Conservation (phyloP, 2,329 filamentous ascomycete genomes). For the Fusarium irregulare region DNA sequence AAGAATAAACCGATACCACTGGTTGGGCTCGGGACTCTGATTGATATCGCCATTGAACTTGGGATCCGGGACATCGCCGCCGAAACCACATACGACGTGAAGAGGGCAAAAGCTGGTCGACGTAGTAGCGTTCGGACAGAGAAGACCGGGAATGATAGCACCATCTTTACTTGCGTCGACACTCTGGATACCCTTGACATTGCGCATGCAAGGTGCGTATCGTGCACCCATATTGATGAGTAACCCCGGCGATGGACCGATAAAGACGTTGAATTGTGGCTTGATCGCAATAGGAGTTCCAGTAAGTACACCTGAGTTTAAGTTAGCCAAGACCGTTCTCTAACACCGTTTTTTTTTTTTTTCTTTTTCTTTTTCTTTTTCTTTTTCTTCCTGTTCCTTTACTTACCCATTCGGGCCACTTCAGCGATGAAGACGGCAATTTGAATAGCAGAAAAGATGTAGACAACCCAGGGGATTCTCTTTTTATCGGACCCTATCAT, state of each 20-base stretch:
- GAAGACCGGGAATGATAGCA: constrained; percentile 64
- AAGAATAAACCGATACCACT: constrained; percentile 96
- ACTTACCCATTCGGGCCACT: constrained; percentile 83
- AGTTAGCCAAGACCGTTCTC: constrained; percentile 18
- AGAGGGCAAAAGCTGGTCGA: constrained; percentile 74
- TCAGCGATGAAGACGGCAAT: constrained; percentile 89
- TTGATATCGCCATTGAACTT: constrained; percentile 62
- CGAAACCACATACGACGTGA: constrained; percentile 85
- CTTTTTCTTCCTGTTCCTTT: background rate
- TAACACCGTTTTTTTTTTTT: background rate
- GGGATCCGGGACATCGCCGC: constrained; percentile 73
- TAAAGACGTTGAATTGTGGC: constrained; percentile 95
- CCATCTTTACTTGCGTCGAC: constrained; percentile 43
- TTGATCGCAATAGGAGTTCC: constrained; percentile 82
- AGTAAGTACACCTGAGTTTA: constrained; percentile 74
- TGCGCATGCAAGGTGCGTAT: constrained; percentile 95
- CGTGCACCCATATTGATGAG: constrained; percentile 97
- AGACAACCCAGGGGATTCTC: constrained; percentile 82
- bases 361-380: background rate
- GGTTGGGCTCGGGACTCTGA: constrained; percentile 76
- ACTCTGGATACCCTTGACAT: constrained; percentile 73
- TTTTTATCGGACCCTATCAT: constrained; percentile 68
- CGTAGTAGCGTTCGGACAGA: constrained; percentile 83
- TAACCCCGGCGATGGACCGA: constrained; percentile 89
- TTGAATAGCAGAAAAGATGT: constrained; percentile 80